phyloP scores from a whole-genome alignment of 2,329 filamentous ascomycete genomes.

The Aulographum hederae region DNA sequence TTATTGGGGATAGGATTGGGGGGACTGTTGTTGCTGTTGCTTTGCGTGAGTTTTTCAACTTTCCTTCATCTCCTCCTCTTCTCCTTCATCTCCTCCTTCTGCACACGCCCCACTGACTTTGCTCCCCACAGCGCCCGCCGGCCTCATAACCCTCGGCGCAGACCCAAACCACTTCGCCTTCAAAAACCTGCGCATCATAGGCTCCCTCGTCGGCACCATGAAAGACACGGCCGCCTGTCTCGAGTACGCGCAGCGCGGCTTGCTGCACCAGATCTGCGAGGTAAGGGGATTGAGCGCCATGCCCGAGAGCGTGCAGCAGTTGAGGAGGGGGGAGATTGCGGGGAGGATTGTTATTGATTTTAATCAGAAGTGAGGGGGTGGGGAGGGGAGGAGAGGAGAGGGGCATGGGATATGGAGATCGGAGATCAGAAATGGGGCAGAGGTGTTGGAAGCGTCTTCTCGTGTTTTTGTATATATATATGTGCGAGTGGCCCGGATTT shows the following conservation, averaged over 20 bases:
- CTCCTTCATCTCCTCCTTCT: background rate
- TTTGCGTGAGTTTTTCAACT: background rate
- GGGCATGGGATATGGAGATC: too few relatives aligned
- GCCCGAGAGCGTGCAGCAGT: slow-evolving; percentile 31
- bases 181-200: slow-evolving; percentile 16
- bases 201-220: slow-evolving; percentile 26
- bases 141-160: slow-evolving; percentile 8
- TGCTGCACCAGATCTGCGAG: slow-evolving; percentile 31
- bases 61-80: background rate
- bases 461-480: too few relatives aligned
- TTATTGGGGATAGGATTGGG: slow-evolving; percentile 28
- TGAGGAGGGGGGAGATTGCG: slow-evolving; percentile 30
- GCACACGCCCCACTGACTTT: background rate
- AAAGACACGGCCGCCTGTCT: slow-evolving; percentile 27
- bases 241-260: slow-evolving; percentile 30
- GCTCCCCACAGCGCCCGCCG: background rate
- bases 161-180: slow-evolving; percentile 8
- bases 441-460: too few relatives aligned
- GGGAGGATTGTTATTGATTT: slow-evolving; percentile 36
- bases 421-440: too few relatives aligned
- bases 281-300: slow-evolving; percentile 27
- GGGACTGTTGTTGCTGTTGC: slow-evolving; percentile 34
- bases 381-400: too few relatives aligned
- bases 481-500: too few relatives aligned
- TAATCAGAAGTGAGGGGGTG: slow-evolving; percentile 18